Evolutionary conservation across 805 yeast genomes (phyloP).

Genomic region (Zygoascus biomembranicola): DNA sequence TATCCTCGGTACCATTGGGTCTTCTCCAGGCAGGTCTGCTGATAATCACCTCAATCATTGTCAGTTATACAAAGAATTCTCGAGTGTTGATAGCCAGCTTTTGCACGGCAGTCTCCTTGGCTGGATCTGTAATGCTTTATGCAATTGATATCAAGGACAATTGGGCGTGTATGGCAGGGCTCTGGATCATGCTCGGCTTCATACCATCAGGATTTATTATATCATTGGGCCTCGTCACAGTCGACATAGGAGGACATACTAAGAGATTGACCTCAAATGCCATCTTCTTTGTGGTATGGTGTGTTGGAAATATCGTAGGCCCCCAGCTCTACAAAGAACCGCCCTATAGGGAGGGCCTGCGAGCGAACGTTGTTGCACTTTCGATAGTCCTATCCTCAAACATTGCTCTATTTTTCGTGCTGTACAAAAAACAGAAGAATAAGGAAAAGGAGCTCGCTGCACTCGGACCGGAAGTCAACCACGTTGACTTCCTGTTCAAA

Average conservation of each 20-base stretch:
- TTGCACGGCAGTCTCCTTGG: conserved; percentile 39
- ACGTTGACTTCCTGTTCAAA: neutral
- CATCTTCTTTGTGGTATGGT: conserved; percentile 38
- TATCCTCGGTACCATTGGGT: conserved; percentile 38
- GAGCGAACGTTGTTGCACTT: neutral
- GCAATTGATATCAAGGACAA: conserved; percentile 26
- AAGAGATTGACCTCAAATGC: conserved; percentile 43
- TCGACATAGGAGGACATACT: conserved; percentile 48
- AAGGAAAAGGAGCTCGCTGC: neutral
- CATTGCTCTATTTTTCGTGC: neutral
- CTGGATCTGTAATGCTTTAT: conserved; percentile 35
- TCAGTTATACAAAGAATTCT: conserved; percentile 1
- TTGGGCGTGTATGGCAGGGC: conserved; percentile 34
- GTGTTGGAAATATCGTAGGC: conserved; percentile 47
- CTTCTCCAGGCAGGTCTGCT: conserved; percentile 17
- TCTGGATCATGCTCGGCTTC: conserved; percentile 24
- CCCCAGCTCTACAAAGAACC: conserved; percentile 33
- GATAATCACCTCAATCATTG: conserved; percentile 1
- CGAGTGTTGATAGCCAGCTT: conserved; percentile 34
- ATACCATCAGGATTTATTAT: neutral
- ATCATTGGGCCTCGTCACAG: conserved; percentile 24
- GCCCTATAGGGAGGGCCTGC: conserved; percentile 6
- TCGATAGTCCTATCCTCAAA: neutral
- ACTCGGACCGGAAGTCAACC: neutral
- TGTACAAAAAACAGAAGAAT: neutral